phyloP scores from a whole-genome alignment of 1,139 yeast genomes.

The Hansenula lynferdii region DNA sequence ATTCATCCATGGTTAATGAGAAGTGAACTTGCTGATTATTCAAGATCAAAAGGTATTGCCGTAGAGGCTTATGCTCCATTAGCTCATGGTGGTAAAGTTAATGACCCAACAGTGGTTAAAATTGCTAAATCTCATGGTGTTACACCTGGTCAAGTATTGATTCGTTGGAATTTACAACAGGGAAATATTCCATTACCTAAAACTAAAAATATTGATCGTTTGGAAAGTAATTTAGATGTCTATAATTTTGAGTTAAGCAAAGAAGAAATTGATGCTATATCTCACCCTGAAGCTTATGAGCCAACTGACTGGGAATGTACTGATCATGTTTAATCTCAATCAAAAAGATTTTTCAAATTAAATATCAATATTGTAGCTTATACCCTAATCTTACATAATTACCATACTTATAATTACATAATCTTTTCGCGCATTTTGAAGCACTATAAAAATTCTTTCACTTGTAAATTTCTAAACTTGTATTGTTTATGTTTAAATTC shows the following conservation, averaged over 20 bases:
- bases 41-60: conserved; percentile 36
- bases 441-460: not conserved
- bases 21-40: conserved; percentile 47
- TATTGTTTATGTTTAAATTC: not conserved
- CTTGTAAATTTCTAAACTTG: not conserved
- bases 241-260: conserved; percentile 34
- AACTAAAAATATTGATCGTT: conserved; percentile 37
- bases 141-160: conserved; percentile 31
- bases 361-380: not conserved
- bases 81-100: conserved; percentile 45
- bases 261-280: conserved; percentile 32
- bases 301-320: conserved; percentile 74
- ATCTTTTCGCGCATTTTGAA: not conserved
- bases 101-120: conserved; percentile 20
- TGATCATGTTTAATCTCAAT: conserved; percentile 37
- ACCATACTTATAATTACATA: not conserved
- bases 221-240: conserved; percentile 37
- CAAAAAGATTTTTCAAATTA: not conserved
- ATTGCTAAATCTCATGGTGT: conserved; percentile 29
- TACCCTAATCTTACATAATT: not conserved
- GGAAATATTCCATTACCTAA: conserved; percentile 43
- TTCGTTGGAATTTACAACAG: conserved; percentile 36
- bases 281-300: conserved; percentile 52
- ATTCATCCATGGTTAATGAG: conserved; percentile 60
- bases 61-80: conserved; percentile 48